These are phyloP conservation scores for Erodium texanum DNA, from an alignment of 441 rosid genomes.

Conservation along the genomic window DNA sequence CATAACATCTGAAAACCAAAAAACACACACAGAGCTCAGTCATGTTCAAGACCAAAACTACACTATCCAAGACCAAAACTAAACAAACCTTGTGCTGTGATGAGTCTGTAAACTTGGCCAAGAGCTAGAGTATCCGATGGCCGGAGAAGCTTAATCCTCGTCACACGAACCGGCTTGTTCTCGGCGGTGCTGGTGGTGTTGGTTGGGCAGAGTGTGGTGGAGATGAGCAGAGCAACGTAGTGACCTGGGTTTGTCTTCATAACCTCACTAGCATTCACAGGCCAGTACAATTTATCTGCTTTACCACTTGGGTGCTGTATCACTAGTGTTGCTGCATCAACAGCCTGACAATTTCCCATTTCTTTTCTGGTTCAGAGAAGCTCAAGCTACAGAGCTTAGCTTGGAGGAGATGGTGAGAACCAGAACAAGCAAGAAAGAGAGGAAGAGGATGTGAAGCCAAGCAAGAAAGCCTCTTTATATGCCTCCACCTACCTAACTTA, in stretches of 20 bases:
- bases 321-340: constrained; percentile 64
- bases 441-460: neutral
- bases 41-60: neutral
- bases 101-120: constrained; percentile 78
- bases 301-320: constrained; percentile 72
- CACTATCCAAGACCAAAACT: too few species aligned
- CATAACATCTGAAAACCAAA: constrained; percentile 50
- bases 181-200: neutral
- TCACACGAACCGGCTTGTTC: constrained; percentile 41
- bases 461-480: neutral
- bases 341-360: constrained; percentile 60
- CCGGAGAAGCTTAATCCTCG: constrained; percentile 83
- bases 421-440: neutral
- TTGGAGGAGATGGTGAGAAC: neutral
- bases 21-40: constrained; percentile 7
- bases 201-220: constrained; percentile 53
- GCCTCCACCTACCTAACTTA: neutral
- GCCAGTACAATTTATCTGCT: constrained; percentile 47
- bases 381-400: neutral
- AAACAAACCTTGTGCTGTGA: constrained; percentile 56
- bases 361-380: neutral
- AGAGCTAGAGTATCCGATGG: constrained; percentile 68
- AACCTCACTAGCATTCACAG: constrained; percentile 51
- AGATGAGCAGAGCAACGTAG: constrained; percentile 77
- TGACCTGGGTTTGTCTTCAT: constrained; percentile 85